Evolutionary conservation across 75 land plant genomes (phyloP).

Genomic region (Cupressus sempervirens): DNA sequence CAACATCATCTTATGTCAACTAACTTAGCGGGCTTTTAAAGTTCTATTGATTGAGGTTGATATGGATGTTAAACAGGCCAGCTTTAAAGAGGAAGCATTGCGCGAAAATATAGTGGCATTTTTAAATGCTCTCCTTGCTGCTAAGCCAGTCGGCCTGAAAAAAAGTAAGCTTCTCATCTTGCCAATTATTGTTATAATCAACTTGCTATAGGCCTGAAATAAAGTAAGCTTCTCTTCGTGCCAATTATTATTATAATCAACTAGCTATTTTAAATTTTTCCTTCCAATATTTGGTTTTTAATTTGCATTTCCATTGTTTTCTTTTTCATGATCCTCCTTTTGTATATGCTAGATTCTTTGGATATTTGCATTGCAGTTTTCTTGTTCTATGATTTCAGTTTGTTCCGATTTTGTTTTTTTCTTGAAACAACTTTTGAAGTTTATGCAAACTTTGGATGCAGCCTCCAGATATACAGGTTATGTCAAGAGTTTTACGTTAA

Average conservation of each 20-base stretch:
- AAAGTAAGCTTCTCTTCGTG: slow-evolving; percentile 47
- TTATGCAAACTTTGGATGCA: slow-evolving; percentile 33
- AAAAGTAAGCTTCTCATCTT: slow-evolving; percentile 53
- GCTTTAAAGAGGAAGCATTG: slow-evolving; percentile 61
- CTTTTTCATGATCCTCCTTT: background rate
- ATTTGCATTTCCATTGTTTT: background rate
- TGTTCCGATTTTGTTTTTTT: background rate
- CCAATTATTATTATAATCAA: background rate
- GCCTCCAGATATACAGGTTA: slow-evolving; percentile 90
- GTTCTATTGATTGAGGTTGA: background rate
- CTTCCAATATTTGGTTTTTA: background rate
- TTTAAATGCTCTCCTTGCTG: slow-evolving; percentile 78
- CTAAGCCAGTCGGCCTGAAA: slow-evolving; percentile 90
- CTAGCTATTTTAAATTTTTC: too few species aligned
- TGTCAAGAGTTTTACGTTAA: slow-evolving; percentile 60
- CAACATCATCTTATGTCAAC: background rate
- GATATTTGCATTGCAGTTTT: background rate
- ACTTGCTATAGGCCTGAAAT: slow-evolving; percentile 92
- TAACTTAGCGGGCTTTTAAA: background rate
- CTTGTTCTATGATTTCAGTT: background rate
- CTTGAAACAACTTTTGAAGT: background rate
- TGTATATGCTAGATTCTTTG: background rate
- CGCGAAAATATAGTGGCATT: slow-evolving; percentile 85
- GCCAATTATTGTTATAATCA: background rate
- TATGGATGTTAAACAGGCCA: slow-evolving; percentile 46